phyloP scores from a whole-genome alignment of 345 rosid genomes.

The Streptanthus diversifolius region DNA sequence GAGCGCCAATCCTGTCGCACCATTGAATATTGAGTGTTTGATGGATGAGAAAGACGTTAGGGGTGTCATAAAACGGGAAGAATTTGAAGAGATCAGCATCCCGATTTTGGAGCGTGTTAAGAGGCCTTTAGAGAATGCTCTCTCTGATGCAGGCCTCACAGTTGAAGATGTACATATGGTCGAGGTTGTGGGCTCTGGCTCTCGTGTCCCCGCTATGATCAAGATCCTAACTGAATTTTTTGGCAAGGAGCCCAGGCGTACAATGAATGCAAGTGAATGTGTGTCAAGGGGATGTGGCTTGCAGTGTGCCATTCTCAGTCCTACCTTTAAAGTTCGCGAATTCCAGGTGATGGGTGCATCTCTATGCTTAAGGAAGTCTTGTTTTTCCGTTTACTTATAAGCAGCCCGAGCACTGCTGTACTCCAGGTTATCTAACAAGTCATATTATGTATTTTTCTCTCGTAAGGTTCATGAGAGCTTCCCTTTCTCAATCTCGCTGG shows the following conservation, averaged over 20 bases:
- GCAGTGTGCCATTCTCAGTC: conserved; percentile 96
- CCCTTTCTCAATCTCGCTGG: conserved; percentile 68
- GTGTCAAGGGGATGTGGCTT: conserved; percentile 87
- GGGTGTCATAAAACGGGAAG: conserved; percentile 85
- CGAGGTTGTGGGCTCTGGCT: conserved; percentile 91
- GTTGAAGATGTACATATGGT: conserved; percentile 78
- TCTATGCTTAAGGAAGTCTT: background rate
- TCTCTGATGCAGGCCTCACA: conserved; percentile 70
- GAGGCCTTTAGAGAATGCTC: conserved; percentile 85
- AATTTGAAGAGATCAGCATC: conserved; percentile 73
- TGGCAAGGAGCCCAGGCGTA: conserved; percentile 92
- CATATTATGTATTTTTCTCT: background rate
- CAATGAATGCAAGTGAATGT: conserved; percentile 99
- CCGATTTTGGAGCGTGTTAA: conserved; percentile 86
- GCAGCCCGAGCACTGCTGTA: background rate
- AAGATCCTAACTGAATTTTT: conserved; percentile 85
- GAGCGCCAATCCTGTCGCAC: conserved; percentile 92
- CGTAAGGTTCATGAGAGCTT: conserved; percentile 80
- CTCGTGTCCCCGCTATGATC: conserved; percentile 82
- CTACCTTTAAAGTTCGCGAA: conserved; percentile 92
- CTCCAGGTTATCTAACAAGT: conserved; percentile 7
- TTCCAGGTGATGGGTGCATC: conserved; percentile 61
- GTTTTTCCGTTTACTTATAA: background rate
- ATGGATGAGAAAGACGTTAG: conserved; percentile 98
- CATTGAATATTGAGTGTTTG: conserved; percentile 83